Percentiles rank a stretch among this genome's conserved stretches.
phyloP scores from a whole-genome alignment of 2,329 filamentous ascomycete genomes.

The Capronia americana region DNA sequence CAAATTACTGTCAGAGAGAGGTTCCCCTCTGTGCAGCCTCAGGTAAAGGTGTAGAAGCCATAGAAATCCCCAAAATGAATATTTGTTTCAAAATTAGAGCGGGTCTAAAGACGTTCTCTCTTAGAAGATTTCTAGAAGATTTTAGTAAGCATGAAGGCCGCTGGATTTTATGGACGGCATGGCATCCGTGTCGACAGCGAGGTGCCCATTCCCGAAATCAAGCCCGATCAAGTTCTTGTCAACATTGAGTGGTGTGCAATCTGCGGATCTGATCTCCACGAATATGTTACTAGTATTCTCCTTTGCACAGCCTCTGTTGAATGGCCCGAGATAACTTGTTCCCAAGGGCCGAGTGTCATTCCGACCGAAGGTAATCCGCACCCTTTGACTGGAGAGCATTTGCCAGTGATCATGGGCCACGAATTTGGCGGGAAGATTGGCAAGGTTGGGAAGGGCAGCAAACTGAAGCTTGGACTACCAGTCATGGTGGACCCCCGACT shows the following conservation, averaged over 20 bases:
- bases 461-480: neutral
- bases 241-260: conserved; percentile 24
- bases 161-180: conserved; percentile 6
- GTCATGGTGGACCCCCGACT: conserved; percentile 24
- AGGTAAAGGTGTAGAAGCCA: too few species aligned
- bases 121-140: too few species aligned
- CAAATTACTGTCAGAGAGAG: too few species aligned
- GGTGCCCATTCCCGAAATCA: conserved; percentile 18
- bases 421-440: conserved; percentile 20
- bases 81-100: too few species aligned
- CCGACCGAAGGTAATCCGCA: neutral
- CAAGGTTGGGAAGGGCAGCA: neutral
- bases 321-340: neutral
- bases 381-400: conserved; percentile 11
- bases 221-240: conserved; percentile 15
- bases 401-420: conserved; percentile 17
- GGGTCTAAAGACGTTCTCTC: too few species aligned
- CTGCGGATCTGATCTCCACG: conserved; percentile 20
- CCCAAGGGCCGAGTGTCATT: conserved; percentile 1
- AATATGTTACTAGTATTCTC: conserved; percentile 37
- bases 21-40: too few species aligned
- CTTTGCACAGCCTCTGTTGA: too few species aligned
- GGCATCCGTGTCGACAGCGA: conserved; percentile 11
- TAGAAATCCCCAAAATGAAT: too few species aligned
- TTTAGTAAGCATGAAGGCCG: too few species aligned